Percentiles rank a stretch among this genome's conserved stretches.
Conservation (phyloP, 129 eudicot genomes). For the Oenanthe sinensis region DNA sequence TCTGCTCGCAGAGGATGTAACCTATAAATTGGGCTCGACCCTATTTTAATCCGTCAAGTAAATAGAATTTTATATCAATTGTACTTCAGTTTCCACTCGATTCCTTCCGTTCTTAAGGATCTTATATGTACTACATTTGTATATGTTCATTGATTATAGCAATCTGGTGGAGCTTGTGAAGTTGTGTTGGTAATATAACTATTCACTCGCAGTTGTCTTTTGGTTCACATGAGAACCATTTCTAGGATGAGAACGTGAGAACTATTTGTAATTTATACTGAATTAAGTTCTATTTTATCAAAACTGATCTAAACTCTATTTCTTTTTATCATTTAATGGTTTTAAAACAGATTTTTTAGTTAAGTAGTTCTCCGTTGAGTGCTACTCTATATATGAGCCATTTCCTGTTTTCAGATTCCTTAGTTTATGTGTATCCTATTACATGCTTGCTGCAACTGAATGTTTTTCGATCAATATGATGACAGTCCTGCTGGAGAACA, state of each 20-base stretch:
- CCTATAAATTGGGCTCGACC: not conserved
- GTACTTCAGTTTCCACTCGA: not conserved
- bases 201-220: not conserved
- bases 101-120: not conserved
- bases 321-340: not conserved
- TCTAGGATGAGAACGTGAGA: not conserved
- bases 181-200: too few species aligned
- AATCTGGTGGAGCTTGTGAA: too few species aligned
- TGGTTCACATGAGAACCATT: not conserved
- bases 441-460: not conserved
- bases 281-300: not conserved
- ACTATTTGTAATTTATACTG: not conserved
- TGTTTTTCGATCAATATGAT: slow-evolving; percentile 3
- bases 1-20: too few species aligned
- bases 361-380: not conserved
- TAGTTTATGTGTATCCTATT: not conserved
- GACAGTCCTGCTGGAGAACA: slow-evolving; percentile 53
- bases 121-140: too few species aligned
- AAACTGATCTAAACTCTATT: not conserved
- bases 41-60: too few species aligned
- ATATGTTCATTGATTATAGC: too few species aligned
- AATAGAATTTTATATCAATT: not conserved
- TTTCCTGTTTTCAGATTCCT: not conserved
- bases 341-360: too few species aligned
- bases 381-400: not conserved